A percentile compares a stretch with the other conserved stretches of the same genome.
Conservation (phyloP, 2,329 filamentous ascomycete species). For the Penicillium sp. region DNA sequence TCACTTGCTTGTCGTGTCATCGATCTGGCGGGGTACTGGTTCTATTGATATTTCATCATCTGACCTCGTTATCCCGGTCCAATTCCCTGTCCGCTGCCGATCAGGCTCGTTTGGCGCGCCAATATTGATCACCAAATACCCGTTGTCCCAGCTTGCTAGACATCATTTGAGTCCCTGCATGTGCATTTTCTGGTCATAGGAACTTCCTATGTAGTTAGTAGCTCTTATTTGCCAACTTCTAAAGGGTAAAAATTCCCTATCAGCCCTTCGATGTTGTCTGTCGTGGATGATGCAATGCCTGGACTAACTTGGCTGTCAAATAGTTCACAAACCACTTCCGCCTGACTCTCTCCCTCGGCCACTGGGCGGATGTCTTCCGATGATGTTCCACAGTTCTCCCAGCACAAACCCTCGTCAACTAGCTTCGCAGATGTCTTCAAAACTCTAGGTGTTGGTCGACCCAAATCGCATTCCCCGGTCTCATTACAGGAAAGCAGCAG, state of each 20-base stretch:
- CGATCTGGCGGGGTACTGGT: background rate
- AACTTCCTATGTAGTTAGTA: constrained; percentile 13
- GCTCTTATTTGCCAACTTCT: background rate
- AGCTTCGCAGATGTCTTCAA: constrained; percentile 45
- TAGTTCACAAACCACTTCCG: background rate
- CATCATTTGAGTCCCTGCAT: constrained; percentile 11
- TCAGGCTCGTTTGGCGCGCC: constrained; percentile 6
- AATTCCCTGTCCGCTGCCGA: constrained; percentile 4
- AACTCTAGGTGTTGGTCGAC: constrained; percentile 39
- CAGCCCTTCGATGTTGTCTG: background rate
- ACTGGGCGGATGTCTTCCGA: constrained; percentile 42
- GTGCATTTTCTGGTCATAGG: constrained; percentile 6
- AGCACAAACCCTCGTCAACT: constrained; percentile 37
- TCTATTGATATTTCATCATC: background rate
- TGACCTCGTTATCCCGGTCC: background rate
- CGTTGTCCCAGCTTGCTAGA: constrained; percentile 11
- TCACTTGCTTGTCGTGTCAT: constrained; percentile 2
- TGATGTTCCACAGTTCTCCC: constrained; percentile 37
- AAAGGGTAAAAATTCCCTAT: constrained; percentile 10
- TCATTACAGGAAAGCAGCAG: constrained; percentile 31
- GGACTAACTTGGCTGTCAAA: constrained; percentile 11
- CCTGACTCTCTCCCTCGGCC: constrained; percentile 6
- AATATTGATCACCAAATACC: constrained; percentile 11
- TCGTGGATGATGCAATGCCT: constrained; percentile 9
- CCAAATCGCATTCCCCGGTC: constrained; percentile 39